Percentiles rank a stretch among this genome's conserved stretches.
phyloP scores from a whole-genome alignment of 441 rosid genomes.

The Populus trichocarpa region DNA sequence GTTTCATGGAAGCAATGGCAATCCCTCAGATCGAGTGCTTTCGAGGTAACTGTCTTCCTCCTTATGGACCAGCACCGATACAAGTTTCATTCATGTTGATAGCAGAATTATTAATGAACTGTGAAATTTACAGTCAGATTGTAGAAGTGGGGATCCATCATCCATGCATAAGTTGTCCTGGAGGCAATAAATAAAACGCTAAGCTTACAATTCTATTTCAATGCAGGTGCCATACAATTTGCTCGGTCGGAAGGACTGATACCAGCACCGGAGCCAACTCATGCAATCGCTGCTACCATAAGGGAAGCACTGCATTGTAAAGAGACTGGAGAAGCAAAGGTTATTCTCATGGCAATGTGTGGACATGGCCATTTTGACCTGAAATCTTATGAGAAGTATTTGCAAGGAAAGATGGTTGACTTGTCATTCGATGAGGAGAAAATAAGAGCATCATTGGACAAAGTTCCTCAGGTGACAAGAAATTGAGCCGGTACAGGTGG shows the following conservation, averaged over 20 bases:
- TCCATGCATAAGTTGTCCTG: background rate
- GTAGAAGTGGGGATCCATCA: background rate
- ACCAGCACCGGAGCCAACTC: constrained; percentile 91
- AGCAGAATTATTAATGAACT: background rate
- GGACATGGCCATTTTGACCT: constrained; percentile 97
- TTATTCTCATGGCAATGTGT: constrained; percentile 86
- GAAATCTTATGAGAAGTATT: constrained; percentile 66
- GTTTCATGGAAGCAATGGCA: constrained; percentile 82
- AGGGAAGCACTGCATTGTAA: constrained; percentile 80
- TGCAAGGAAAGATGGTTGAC: constrained; percentile 72
- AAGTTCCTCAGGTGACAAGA: constrained; percentile 45
- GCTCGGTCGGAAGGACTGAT: constrained; percentile 88
- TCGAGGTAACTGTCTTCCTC: constrained; percentile 37
- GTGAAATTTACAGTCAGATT: background rate
- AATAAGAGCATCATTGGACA: constrained; percentile 59
- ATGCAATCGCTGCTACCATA: constrained; percentile 91
- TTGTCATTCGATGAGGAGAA: constrained; percentile 68
- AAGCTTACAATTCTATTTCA: background rate
- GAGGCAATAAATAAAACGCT: background rate
- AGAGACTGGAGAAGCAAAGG: constrained; percentile 80
- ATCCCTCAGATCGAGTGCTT: constrained; percentile 87
- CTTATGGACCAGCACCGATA: background rate
- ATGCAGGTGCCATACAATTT: constrained; percentile 77
- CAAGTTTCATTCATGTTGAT: background rate
- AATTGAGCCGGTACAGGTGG: background rate